Percentiles rank a stretch among this genome's conserved stretches.
phyloP scores from a whole-genome alignment of 306 rosid species.

The Clitoria ternatea region DNA sequence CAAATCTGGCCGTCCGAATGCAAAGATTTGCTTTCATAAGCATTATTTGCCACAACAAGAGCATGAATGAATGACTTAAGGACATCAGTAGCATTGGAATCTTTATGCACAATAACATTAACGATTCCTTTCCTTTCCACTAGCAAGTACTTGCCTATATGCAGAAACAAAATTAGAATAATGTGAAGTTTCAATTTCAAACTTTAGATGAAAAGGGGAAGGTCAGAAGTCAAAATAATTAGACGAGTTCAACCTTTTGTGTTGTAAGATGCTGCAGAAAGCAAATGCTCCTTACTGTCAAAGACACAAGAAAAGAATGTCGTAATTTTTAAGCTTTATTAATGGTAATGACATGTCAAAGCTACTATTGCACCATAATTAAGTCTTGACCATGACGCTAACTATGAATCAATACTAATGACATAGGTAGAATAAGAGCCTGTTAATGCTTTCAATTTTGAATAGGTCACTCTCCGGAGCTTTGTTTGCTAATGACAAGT shows the following conservation, averaged over 20 bases:
- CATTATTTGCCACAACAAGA: conserved; percentile 45
- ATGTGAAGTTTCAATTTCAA: conserved; percentile 11
- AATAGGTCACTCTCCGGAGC: not conserved
- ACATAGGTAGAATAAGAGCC: not conserved
- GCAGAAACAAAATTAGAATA: conserved; percentile 16
- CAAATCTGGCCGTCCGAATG: conserved; percentile 72
- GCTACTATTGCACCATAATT: not conserved
- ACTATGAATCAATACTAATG: not conserved
- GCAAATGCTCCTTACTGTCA: conserved; percentile 53
- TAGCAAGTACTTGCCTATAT: conserved; percentile 77
- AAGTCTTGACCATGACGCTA: conserved; percentile 11
- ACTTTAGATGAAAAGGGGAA: conserved; percentile 19
- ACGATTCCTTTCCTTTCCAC: conserved; percentile 65
- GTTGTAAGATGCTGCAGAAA: conserved; percentile 55
- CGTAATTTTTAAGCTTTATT: not conserved
- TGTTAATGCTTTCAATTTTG: not conserved
- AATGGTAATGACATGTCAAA: conserved; percentile 15
- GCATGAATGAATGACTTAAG: conserved; percentile 78
- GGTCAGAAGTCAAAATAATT: not conserved
- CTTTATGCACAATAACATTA: conserved; percentile 64
- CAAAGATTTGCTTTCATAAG: conserved; percentile 40
- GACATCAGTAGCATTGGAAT: conserved; percentile 63
- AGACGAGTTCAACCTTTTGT: conserved; percentile 51
- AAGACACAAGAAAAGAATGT: not conserved
- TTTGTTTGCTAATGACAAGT: not conserved